Percentiles rank a stretch among this genome's conserved stretches.
Conservation (phyloP, 192 early-diverging fungal species). For the Gonapodya prolifera region DNA sequence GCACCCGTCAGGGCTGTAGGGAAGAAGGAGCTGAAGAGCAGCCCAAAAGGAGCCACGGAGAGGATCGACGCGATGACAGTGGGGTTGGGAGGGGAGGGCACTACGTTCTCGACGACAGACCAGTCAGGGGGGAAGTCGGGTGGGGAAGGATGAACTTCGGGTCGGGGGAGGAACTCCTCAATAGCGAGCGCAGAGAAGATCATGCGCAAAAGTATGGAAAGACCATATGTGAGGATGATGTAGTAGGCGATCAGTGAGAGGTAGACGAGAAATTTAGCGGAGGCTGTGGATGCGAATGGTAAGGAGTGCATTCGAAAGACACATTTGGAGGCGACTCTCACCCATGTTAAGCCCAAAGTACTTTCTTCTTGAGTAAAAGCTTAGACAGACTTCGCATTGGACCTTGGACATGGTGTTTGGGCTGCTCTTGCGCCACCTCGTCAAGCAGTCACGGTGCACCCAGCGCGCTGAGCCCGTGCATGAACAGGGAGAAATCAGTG, state of each 20-base stretch:
- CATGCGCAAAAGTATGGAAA: background rate
- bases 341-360: background rate
- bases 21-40: background rate
- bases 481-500: background rate
- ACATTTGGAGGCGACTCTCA: background rate
- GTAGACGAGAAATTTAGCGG: background rate
- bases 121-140: background rate
- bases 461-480: background rate
- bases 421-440: slow-evolving; percentile 1
- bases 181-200: background rate
- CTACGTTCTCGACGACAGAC: background rate
- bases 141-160: background rate
- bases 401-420: background rate
- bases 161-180: background rate
- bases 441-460: slow-evolving; percentile 1
- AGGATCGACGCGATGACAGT: background rate
- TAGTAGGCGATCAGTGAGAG: background rate
- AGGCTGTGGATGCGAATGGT: background rate
- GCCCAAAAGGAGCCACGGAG: background rate
- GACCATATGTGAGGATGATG: background rate
- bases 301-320: background rate
- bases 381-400: slow-evolving; percentile 1
- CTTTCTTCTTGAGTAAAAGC: background rate
- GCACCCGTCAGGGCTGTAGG: background rate
- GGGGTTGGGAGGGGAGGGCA: background rate